A percentile compares a stretch with the other conserved stretches of the same genome.
Evolutionary conservation across 169 alveolate genomes (phyloP).

Genomic region (Besnoitia besnoiti): DNA sequence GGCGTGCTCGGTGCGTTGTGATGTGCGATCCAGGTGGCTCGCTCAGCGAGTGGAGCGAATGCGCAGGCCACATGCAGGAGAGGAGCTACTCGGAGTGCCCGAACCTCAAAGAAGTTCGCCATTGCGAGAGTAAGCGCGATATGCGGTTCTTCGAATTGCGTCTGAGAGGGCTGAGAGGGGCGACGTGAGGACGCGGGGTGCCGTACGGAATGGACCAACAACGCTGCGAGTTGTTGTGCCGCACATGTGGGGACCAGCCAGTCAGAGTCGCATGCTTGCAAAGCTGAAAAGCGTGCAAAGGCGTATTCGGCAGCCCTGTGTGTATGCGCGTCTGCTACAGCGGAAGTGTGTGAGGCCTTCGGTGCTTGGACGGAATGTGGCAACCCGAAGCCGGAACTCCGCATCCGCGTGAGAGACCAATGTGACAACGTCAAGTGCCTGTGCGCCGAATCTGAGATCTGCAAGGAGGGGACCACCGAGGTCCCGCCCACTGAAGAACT

Average conservation of each 20-base stretch:
- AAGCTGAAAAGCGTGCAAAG: no score
- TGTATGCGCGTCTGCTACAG: background rate
- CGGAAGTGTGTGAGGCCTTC: conserved; percentile 45
- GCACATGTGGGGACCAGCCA: no score
- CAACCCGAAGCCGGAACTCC: conserved; percentile 30
- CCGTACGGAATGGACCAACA: background rate
- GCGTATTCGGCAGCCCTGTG: background rate
- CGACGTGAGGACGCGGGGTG: background rate
- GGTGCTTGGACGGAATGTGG: conserved; percentile 64
- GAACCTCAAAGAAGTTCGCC: background rate
- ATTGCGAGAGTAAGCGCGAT: conserved; percentile 29
- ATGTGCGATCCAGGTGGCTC: conserved; percentile 23
- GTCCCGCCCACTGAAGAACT: background rate
- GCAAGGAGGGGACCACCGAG: background rate
- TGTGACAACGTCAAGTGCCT: conserved; percentile 12
- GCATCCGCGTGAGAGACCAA: conserved; percentile 21
- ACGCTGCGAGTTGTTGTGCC: background rate
- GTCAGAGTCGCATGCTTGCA: no score
- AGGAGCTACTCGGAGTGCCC: conserved; percentile 38
- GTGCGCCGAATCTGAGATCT: conserved; percentile 46
- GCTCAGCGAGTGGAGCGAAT: conserved; percentile 32
- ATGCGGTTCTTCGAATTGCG: background rate
- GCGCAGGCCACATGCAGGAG: conserved; percentile 30
- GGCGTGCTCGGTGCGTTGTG: background rate
- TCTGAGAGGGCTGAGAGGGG: background rate